Conservation (phyloP, 192 early-diverging fungal genomes). For the Borealophlyctis nickersoniae region DNA sequence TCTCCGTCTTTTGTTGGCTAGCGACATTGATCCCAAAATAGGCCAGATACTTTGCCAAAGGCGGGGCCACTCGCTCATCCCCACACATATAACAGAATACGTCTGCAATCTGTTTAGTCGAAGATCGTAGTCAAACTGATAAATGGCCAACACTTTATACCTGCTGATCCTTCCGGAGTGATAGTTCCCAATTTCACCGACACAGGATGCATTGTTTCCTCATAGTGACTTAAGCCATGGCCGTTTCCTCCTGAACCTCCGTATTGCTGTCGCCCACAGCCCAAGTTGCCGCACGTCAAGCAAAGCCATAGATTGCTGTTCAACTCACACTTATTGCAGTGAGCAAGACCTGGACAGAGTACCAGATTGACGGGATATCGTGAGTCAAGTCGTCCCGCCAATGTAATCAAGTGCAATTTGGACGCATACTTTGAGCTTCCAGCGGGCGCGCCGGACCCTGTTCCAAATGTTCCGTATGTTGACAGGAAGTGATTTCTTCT, state of each 20-base stretch:
- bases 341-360: constrained; percentile 49
- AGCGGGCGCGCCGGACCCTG: constrained; percentile 55
- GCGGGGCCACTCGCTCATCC: constrained; percentile 74
- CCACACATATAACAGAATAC: constrained; percentile 84
- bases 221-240: constrained; percentile 84
- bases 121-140: no score
- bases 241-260: constrained; percentile 92
- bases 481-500: constrained; percentile 75
- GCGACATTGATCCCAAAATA: constrained; percentile 88
- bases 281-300: constrained; percentile 86
- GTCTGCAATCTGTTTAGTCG: constrained; percentile 57
- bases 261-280: constrained; percentile 91
- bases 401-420: not conserved
- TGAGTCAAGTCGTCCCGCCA: no score
- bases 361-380: no score
- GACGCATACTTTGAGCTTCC: constrained; percentile 41
- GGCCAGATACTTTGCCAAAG: constrained; percentile 73
- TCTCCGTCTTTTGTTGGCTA: constrained; percentile 84
- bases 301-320: constrained; percentile 96
- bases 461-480: constrained; percentile 68
- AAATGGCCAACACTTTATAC: constrained; percentile 34
- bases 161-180: constrained; percentile 93
- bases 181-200: constrained; percentile 94
- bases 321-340: constrained; percentile 80
- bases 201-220: constrained; percentile 76